phyloP scores from a whole-genome alignment of 306 rosid genomes.

The Citrullus amarus region DNA sequence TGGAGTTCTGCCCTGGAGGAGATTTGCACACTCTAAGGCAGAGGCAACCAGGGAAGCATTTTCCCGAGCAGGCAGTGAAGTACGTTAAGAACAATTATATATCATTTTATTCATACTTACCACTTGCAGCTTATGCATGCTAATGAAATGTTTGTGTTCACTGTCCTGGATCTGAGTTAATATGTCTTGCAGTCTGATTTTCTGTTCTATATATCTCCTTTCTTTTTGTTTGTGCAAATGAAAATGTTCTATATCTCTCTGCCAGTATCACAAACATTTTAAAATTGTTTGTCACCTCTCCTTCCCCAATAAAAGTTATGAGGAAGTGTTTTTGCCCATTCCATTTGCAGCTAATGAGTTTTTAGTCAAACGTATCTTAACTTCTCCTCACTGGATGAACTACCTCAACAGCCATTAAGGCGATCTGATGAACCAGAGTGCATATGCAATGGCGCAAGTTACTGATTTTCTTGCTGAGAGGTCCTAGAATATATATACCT shows the following conservation, averaged over 20 bases:
- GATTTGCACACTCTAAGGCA: slow-evolving; percentile 95
- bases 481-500: background rate
- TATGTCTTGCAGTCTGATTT: background rate
- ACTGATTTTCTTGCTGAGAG: background rate
- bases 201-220: background rate
- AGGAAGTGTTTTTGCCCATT: background rate
- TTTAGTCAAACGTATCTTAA: background rate
- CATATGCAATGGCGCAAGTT: background rate
- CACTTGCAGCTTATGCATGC: background rate
- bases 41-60: slow-evolving; percentile 96
- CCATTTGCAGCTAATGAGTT: background rate
- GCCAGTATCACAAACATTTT: background rate
- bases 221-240: background rate
- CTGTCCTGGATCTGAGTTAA: background rate
- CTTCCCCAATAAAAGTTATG: background rate
- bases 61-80: slow-evolving; percentile 99
- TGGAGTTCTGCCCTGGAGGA: slow-evolving; percentile 99
- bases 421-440: background rate
- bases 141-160: background rate
- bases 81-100: slow-evolving; percentile 30
- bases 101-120: background rate
- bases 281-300: background rate
- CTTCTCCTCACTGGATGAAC: background rate
- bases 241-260: background rate
- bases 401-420: background rate